Evolutionary conservation across 495 filamentous ascomycete species (phyloP).

Genomic region (Lasiosphaeris hirsuta): DNA sequence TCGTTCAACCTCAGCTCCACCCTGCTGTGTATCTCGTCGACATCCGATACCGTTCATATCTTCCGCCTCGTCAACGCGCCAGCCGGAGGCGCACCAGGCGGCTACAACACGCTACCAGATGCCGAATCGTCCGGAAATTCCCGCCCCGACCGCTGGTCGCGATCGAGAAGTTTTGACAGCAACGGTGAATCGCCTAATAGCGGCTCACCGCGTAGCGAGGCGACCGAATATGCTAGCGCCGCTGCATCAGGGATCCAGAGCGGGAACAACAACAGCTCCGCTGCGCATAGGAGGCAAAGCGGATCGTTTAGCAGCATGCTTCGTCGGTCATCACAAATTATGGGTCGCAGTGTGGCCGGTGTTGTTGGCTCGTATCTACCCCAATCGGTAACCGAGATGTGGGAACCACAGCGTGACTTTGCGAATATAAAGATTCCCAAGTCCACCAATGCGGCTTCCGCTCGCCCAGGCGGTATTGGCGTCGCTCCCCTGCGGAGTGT

Average conservation of each 20-base stretch:
- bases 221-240: slow-evolving; percentile 30
- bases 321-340: slow-evolving; percentile 92
- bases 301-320: slow-evolving; percentile 82
- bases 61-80: slow-evolving; percentile 62
- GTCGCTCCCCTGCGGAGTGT: slow-evolving; percentile 63
- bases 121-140: slow-evolving; percentile 31
- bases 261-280: slow-evolving; percentile 16
- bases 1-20: slow-evolving; percentile 96
- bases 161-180: slow-evolving; percentile 47
- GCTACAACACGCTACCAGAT: neutral
- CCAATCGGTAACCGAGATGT: slow-evolving; percentile 90
- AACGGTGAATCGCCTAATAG: slow-evolving; percentile 44
- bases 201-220: slow-evolving; percentile 45
- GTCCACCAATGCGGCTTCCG: slow-evolving; percentile 33
- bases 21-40: slow-evolving; percentile 90
- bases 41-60: slow-evolving; percentile 95
- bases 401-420: slow-evolving; percentile 93
- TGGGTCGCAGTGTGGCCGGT: slow-evolving; percentile 84
- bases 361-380: slow-evolving; percentile 89
- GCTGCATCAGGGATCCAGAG: slow-evolving; percentile 26
- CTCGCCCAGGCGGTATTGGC: slow-evolving; percentile 29
- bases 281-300: slow-evolving; percentile 46
- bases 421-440: slow-evolving; percentile 94
- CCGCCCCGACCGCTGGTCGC: slow-evolving; percentile 44
- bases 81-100: slow-evolving; percentile 10